Percentiles rank a stretch among this genome's conserved stretches.
These are phyloP conservation scores for Teratosphaeria destructans DNA, from an alignment of 2,329 filamentous ascomycete species.

Conservation along the genomic window DNA sequence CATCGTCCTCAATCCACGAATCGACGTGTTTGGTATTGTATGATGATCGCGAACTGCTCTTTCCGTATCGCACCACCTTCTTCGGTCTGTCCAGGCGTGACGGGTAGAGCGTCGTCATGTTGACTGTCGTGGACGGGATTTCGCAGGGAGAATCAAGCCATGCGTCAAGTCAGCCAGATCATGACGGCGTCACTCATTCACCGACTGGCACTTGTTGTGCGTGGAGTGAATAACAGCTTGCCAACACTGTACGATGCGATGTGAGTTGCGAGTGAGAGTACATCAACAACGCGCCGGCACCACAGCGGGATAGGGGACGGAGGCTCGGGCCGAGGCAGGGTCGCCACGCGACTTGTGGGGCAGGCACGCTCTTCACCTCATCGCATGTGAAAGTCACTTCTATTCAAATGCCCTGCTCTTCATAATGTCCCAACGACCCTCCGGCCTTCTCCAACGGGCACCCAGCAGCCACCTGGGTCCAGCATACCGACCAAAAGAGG, in stretches of 20 bases:
- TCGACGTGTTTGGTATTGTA: conserved; percentile 2
- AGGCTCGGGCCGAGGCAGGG: neutral
- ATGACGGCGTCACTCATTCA: too few species aligned
- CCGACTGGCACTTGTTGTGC: too few species aligned
- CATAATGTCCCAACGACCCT: neutral
- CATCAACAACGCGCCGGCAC: neutral
- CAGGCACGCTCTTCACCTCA: neutral
- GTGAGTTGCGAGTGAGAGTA: neutral
- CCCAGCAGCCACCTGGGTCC: conserved; percentile 62
- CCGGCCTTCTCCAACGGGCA: conserved; percentile 18
- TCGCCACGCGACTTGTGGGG: neutral
- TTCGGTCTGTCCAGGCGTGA: conserved; percentile 3
- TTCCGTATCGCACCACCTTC: conserved; percentile 11
- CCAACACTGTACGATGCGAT: too few species aligned
- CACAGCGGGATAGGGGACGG: neutral
- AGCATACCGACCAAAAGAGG: conserved; percentile 61
- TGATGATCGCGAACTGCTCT: conserved; percentile 2
- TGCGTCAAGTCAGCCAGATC: too few species aligned
- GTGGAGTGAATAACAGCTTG: too few species aligned
- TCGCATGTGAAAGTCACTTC: neutral
- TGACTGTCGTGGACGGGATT: neutral
- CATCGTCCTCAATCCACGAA: conserved; percentile 8
- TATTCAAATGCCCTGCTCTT: too few species aligned
- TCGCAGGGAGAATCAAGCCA: too few species aligned
- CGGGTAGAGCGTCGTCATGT: conserved; percentile 2